These are phyloP conservation scores for Mortierella sp. DNA, from an alignment of 371 early-diverging fungal genomes.

Conservation along the genomic window DNA sequence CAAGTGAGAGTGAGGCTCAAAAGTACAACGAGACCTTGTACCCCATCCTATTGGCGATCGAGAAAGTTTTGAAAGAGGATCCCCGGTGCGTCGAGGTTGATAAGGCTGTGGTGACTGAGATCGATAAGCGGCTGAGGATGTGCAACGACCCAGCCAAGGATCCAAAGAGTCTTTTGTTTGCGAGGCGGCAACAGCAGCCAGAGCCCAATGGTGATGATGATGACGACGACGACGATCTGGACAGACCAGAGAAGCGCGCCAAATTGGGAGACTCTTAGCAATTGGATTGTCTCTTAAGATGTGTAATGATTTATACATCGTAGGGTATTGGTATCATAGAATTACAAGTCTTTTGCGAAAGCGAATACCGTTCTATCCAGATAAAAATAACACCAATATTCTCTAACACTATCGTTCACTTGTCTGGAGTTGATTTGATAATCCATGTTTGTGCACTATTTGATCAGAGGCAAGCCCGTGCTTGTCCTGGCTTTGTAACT, in stretches of 20 bases:
- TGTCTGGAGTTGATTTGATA: too few species aligned
- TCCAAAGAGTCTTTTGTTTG: constrained; percentile 74
- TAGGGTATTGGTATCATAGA: too few species aligned
- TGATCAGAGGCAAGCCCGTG: constrained; percentile 67
- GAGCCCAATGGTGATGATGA: constrained; percentile 56
- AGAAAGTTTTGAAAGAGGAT: constrained; percentile 55
- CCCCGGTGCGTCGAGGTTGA: constrained; percentile 55
- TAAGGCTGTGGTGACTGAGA: constrained; percentile 60
- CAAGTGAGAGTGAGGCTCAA: constrained; percentile 50
- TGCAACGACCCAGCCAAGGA: constrained; percentile 81
- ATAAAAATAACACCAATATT: too few species aligned
- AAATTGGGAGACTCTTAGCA: constrained; percentile 18
- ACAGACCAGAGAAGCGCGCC: constrained; percentile 26
- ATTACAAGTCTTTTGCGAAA: not conserved
- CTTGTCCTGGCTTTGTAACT: constrained; percentile 59
- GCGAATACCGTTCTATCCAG: not conserved
- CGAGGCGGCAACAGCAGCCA: constrained; percentile 58
- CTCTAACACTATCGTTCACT: too few species aligned
- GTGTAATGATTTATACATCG: too few species aligned
- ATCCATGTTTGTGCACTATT: too few species aligned
- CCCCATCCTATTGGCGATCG: constrained; percentile 55
- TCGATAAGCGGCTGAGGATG: constrained; percentile 70
- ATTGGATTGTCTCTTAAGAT: too few species aligned
- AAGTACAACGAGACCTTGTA: constrained; percentile 56
- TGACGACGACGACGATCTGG: constrained; percentile 47